Base-by-base conservation (phyloP, 108 stramenopile species). In the Cyclotella atomus region DNA sequence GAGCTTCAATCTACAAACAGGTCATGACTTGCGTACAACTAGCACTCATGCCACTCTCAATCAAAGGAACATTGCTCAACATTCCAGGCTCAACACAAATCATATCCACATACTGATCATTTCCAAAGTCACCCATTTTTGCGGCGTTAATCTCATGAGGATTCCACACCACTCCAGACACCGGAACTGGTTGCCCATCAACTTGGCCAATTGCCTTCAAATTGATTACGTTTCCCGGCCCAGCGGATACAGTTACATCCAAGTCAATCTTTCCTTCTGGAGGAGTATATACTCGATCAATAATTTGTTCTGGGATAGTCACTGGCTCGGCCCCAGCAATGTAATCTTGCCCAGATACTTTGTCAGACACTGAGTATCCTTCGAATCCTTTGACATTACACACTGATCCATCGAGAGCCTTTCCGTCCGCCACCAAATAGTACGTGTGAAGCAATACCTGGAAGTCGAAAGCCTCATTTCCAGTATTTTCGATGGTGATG, bases 81-180 rank as follows among this genome's bases (percentile, higher is more conserved):
- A 95, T 65, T 25, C 91, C 91, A 27, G 93, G 93, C 62, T 95
- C 91, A 14, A 91, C 88, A 67, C 93, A 95, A 52, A 95, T 88
- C 89, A 95, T 92, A 15, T 92, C 91, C 25, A 73, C 43, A 61
- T 92, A 88, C 77, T 87, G 79, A 57, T 92, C 91, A 27, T 87
- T 77, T 14, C 85, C 87, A 72, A 95, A 92, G 59, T 95, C 93
- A 16, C 53, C 52, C 91, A 95, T 91, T 2, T 79, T 84, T 29
- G 64, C 74, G 1, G 91, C 89, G 29, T 92, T 95, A 27, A 80
- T 76, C 33, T 77, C 71, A 49, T 84, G 77, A 29, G 91, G 93
- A 80, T 79, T 78, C 77, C 73, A 78, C 10, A 78, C 66, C 3
- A 83, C 77, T 27, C 71, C 47, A 35, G 71, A 72, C 15, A 90